phyloP scores from a whole-genome alignment of 2,329 filamentous ascomycete species.

The Geosmithia putterillii region DNA sequence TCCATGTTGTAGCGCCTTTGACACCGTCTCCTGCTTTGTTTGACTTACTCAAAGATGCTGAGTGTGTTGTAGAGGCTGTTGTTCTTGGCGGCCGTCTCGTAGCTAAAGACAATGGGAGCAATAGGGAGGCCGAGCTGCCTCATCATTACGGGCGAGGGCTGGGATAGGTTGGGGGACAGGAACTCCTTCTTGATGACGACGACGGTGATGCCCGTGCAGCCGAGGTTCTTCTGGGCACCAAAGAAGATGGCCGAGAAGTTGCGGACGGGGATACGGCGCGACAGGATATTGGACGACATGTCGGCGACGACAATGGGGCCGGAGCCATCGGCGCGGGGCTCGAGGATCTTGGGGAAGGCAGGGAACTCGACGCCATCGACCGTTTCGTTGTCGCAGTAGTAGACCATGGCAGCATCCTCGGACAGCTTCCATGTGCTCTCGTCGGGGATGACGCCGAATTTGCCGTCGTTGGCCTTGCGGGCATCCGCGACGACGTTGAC shows the following conservation, averaged over 20 bases:
- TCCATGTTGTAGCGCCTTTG: too few relatives aligned
- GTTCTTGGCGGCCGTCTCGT: conserved; percentile 78
- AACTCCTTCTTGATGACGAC: conserved; percentile 74
- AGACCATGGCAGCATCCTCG: conserved; percentile 59
- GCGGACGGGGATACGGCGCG: conserved; percentile 59
- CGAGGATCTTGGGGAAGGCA: conserved; percentile 52
- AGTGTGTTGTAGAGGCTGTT: conserved; percentile 94
- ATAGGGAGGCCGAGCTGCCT: conserved; percentile 65
- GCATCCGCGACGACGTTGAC: conserved; percentile 71
- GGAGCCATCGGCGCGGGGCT: conserved; percentile 43
- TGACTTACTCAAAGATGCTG: conserved; percentile 68
- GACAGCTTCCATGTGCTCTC: conserved; percentile 67
- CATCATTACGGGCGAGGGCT: conserved; percentile 57
- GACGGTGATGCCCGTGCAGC: conserved; percentile 74
- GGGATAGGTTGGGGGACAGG: conserved; percentile 52
- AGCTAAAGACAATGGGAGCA: conserved; percentile 69
- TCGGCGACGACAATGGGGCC: conserved; percentile 75
- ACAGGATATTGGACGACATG: conserved; percentile 91
- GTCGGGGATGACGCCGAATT: conserved; percentile 74
- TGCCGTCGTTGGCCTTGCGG: conserved; percentile 55
- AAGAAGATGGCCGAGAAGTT: conserved; percentile 84
- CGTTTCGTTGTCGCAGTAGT: conserved; percentile 74
- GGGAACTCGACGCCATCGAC: conserved; percentile 90
- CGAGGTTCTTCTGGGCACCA: conserved; percentile 90
- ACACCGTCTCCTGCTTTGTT: neutral